Conservation (phyloP, 2,329 filamentous ascomycete genomes). For the Xylaria sp. region DNA sequence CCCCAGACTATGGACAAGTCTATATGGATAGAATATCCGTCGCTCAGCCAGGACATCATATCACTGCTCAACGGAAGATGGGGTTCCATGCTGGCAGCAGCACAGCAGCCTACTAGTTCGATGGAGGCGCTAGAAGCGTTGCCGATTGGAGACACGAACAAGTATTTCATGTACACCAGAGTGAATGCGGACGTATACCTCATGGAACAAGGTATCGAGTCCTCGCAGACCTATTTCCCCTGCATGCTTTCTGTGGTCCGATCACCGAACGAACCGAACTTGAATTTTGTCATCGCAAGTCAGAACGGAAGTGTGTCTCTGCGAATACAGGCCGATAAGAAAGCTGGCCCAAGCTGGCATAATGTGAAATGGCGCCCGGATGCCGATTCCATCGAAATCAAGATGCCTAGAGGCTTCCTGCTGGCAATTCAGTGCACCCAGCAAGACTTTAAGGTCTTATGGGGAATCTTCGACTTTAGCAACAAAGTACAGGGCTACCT, state of each 20-base stretch:
- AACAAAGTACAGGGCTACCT: constrained; percentile 75
- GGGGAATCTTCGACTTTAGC: constrained; percentile 86
- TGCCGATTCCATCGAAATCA: constrained; percentile 68
- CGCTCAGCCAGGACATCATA: constrained; percentile 72
- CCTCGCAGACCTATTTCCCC: constrained; percentile 71
- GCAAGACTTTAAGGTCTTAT: constrained; percentile 78
- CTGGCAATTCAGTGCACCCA: constrained; percentile 74
- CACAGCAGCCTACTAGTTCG: constrained; percentile 52
- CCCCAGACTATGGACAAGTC: constrained; percentile 79
- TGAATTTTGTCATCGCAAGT: constrained; percentile 77
- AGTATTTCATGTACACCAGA: constrained; percentile 79
- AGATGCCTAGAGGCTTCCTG: constrained; percentile 76
- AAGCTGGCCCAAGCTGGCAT: constrained; percentile 75
- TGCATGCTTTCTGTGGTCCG: constrained; percentile 79
- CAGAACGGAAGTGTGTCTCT: constrained; percentile 81
- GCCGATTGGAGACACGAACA: constrained; percentile 75
- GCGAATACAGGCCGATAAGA: constrained; percentile 71
- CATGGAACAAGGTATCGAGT: constrained; percentile 73
- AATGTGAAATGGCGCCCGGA: constrained; percentile 81
- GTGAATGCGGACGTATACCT: constrained; percentile 77
- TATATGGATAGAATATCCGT: constrained; percentile 81
- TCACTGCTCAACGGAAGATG: constrained; percentile 70
- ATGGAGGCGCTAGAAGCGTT: constrained; percentile 70
- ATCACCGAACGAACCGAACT: constrained; percentile 68
- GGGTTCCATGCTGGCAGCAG: constrained; percentile 55